Base-by-base conservation (phyloP, 1,284 basidiomycete genomes). In the Ustilago trichophora region DNA sequence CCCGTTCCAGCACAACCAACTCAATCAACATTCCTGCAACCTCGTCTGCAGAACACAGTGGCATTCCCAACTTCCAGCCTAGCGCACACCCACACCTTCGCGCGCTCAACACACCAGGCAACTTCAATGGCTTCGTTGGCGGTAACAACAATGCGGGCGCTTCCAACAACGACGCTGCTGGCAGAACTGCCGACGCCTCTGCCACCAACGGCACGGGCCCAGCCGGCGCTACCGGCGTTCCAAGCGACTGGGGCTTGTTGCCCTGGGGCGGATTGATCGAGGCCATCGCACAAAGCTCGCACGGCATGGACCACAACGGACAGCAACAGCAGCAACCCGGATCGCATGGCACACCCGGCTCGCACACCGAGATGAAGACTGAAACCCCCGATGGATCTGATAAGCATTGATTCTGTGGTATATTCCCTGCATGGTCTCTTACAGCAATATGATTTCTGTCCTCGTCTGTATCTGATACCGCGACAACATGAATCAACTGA, bases 201-300 rank as follows among this genome's bases (percentile, higher is more conserved):
- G 38, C 43, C 3, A 19, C 12, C 6, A 60, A 46, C 16, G 53
- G 53, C 15, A 27, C 32, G 19, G 36, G 36, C 15, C 13, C 25
- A 15, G 38, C 5, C 7, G 27, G 34, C n/a, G 25, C 33, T 7
- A 22, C 7, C 10, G 53, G 37, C 21, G 46, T 45, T 13, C 49
- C 60, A 3, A 49, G 57, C 12, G 70, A 72, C 27, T 64, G 63
- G 60, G 60, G 62, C 1, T 29, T 74, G 32, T 26, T 74, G 31
- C 74, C 74, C 3, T 76, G 74, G 74, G 69, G 72, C 8, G 74
- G 70, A 1, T 34, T 76, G 35, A 76, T 76, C 16, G 72, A 75
- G 47, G 72, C 74, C 3, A 75, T 75, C 31, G 66, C 66, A 4
- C 63, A 66, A 29, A 70, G 67, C 29, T 69, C 66, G 15, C 66